Base-by-base conservation (phyloP, 306 rosid genomes). In the Vigna hirtella region DNA sequence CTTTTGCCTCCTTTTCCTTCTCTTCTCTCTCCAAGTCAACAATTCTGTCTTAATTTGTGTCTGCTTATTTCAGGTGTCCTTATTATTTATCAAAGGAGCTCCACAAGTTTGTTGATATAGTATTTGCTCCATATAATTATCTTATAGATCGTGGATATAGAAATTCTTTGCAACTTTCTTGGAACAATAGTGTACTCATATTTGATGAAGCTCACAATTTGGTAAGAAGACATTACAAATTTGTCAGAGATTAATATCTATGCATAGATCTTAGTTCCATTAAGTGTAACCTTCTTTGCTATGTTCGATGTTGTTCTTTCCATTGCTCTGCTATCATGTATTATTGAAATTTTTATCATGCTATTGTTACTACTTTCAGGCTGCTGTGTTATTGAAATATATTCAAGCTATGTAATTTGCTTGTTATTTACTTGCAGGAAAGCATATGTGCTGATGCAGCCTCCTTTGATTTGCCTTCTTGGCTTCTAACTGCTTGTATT, bases 141-240 rank as follows among this genome's bases (percentile, higher is more conserved):
- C 95, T 94, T 66, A 94, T 94, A 77, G 97, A 92, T 74, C 97
- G 83, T 62, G 88, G 79, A 30, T 74, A 80, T 77, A 86, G 98
- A 77, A 85, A 87, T 3, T 72, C 85, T 71, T 74, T 94, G 68
- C 72, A 61, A 50, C n/a, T 94, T 81, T 38, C 83, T 36, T 94
- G 96, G 97, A 48, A 55, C 78, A 81, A 89, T 78, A 92, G 98
- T 62, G 28, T 94, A 77, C 95, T 94, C 89, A 90, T 94, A 83
- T 94, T 94, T 81, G 98, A 94, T 47, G 98, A 94, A 91, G 98
- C 97, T 84, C 98, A 94, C 86, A 94, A 94, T 90, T 83, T 94
- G 89, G 97, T 94, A 86, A 78, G 86, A 73, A 45, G 51, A 69
- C 28, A 56, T 78, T 42, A 66, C 73, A 66, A 50, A 58, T 68